Percentiles rank a stretch among this genome's conserved stretches.
Evolutionary conservation across 2,329 filamentous ascomycete genomes (phyloP).

Genomic region (Endoconidiophora laricicola): DNA sequence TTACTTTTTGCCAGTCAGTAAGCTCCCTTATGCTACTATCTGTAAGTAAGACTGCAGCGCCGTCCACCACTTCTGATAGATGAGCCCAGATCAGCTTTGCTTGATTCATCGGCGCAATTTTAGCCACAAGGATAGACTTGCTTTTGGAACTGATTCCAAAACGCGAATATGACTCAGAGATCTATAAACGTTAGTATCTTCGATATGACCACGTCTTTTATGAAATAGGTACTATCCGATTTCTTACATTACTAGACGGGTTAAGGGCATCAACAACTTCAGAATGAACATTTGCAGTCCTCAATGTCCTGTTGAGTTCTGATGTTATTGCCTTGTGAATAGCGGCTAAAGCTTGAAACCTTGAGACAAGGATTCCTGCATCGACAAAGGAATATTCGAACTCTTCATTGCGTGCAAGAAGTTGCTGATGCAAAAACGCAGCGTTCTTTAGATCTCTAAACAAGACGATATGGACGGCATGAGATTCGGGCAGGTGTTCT

Average conservation of each 20-base stretch:
- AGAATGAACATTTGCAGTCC: slow-evolving; percentile 74
- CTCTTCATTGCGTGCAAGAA: slow-evolving; percentile 65
- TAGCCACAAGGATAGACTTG: slow-evolving; percentile 60
- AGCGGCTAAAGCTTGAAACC: slow-evolving; percentile 56
- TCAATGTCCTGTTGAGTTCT: slow-evolving; percentile 42
- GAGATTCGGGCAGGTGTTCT: slow-evolving; percentile 53
- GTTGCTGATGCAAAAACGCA: slow-evolving; percentile 60
- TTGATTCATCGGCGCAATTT: slow-evolving; percentile 40
- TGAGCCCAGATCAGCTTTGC: slow-evolving; percentile 36
- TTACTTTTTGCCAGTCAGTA: slow-evolving; percentile 52
- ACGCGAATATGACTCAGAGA: slow-evolving; percentile 76
- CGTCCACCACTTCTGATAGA: slow-evolving; percentile 44
- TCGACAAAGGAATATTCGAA: slow-evolving; percentile 95
- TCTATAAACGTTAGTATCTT: slow-evolving; percentile 33
- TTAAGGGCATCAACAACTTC: slow-evolving; percentile 72
- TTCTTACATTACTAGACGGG: slow-evolving; percentile 59
- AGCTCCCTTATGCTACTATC: slow-evolving; percentile 43
- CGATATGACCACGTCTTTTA: neutral
- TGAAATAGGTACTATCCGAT: neutral
- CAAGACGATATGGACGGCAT: slow-evolving; percentile 56
- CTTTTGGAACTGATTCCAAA: slow-evolving; percentile 66
- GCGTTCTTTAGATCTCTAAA: slow-evolving; percentile 67
- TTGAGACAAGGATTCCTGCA: slow-evolving; percentile 59
- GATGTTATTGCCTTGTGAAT: slow-evolving; percentile 61
- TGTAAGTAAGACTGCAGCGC: slow-evolving; percentile 38